Evolutionary conservation across 2,329 filamentous ascomycete species (phyloP).

Genomic region (Esteya vermicola): DNA sequence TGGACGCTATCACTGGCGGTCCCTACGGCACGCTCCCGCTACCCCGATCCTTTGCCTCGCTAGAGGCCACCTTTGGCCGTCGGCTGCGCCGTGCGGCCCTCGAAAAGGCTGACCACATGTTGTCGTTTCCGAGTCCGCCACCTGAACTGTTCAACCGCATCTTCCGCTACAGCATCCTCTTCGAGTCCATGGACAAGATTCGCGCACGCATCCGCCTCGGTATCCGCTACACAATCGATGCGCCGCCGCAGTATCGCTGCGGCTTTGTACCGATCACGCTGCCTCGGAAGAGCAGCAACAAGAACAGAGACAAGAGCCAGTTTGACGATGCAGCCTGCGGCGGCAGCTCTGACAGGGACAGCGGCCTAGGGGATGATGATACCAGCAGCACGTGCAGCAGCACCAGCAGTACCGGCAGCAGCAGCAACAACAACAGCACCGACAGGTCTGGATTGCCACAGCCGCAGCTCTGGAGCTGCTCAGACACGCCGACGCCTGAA

Average conservation of each 20-base stretch:
- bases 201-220: conserved; percentile 21
- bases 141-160: conserved; percentile 35
- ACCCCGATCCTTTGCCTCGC: conserved; percentile 42
- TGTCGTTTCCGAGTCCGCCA: conserved; percentile 34
- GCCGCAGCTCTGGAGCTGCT: conserved; percentile 29
- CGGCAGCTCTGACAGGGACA: no score
- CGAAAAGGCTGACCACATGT: conserved; percentile 47
- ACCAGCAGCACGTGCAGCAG: no score
- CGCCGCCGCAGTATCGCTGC: conserved; percentile 41
- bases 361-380: no score
- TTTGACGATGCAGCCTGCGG: no score
- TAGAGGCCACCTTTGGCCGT: conserved; percentile 55
- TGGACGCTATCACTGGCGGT: conserved; percentile 13
- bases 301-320: no score
- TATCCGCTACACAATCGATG: conserved; percentile 36
- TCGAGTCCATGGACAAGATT: conserved; percentile 36
- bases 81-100: conserved; percentile 51
- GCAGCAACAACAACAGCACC: no score
- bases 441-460: no score
- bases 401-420: no score
- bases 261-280: neutral
- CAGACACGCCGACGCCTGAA: conserved; percentile 47
- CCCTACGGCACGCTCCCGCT: conserved; percentile 23
- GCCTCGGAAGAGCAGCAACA: neutral
- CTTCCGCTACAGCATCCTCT: conserved; percentile 57